These are phyloP conservation scores for Backusella sp. DNA, from an alignment of 192 early-diverging fungal species.

Conservation along the genomic window DNA sequence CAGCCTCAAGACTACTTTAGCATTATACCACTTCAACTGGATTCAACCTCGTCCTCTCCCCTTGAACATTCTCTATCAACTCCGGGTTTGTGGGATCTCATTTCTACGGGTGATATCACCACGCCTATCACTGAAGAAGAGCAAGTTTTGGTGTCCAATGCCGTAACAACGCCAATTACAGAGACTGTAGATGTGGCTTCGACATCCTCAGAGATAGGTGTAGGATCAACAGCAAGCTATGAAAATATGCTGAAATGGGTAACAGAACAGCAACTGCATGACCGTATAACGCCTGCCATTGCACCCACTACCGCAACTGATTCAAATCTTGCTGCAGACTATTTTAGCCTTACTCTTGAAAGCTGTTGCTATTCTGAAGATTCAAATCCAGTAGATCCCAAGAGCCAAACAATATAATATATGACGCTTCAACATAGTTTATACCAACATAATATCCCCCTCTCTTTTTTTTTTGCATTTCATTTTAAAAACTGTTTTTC, in stretches of 20 bases:
- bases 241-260: background rate
- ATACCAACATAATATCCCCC: background rate
- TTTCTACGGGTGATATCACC: background rate
- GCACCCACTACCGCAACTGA: background rate
- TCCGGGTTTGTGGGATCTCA: background rate
- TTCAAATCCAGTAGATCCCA: background rate
- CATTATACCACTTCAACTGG: slow-evolving; percentile 9
- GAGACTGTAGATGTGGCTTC: background rate
- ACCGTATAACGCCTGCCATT: background rate
- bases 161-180: background rate
- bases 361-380: background rate
- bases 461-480: background rate
- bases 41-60: background rate
- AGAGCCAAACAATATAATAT: background rate
- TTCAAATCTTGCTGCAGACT: background rate
- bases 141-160: background rate
- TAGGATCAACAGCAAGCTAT: background rate
- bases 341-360: background rate
- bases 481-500: background rate
- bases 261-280: background rate
- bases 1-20: slow-evolving; percentile 6
- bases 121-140: slow-evolving; percentile 4
- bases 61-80: background rate
- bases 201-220: background rate
- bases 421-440: background rate